phyloP scores from a whole-genome alignment of 2,329 filamentous ascomycete species.

The Cladosporium sp. region DNA sequence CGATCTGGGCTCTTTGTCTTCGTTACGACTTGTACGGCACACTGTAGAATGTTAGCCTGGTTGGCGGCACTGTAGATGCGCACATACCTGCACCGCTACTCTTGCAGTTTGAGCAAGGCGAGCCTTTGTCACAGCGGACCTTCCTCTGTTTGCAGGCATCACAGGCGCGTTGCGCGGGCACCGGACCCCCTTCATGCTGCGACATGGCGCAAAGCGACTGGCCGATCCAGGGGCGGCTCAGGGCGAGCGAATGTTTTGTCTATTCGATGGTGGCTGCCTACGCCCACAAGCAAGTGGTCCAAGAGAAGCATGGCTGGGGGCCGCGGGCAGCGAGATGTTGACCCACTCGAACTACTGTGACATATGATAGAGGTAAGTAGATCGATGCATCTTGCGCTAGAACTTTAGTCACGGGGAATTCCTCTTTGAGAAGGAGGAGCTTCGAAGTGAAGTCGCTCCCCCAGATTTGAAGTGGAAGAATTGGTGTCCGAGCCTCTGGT shows the following conservation, averaged over 20 bases:
- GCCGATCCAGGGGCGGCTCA: not conserved
- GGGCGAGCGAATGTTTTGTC: not conserved
- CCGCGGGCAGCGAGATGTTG: not conserved
- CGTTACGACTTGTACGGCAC: slow-evolving; percentile 12
- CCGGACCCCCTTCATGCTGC: not conserved
- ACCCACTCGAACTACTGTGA: too few species aligned
- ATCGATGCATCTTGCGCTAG: too few species aligned
- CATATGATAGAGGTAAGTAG: too few species aligned
- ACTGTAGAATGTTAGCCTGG: slow-evolving; percentile 3
- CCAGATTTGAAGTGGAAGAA: too few species aligned
- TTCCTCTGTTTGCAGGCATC: slow-evolving; percentile 15
- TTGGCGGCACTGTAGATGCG: not conserved
- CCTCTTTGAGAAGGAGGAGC: too few species aligned
- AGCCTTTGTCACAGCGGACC: slow-evolving; percentile 16
- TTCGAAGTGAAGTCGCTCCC: too few species aligned
- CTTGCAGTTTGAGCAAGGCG: slow-evolving; percentile 15
- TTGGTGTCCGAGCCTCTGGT: too few species aligned
- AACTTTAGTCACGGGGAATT: too few species aligned
- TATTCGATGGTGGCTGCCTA: slow-evolving; percentile 1
- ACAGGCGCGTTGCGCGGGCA: slow-evolving; percentile 6
- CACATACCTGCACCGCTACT: slow-evolving; percentile 13
- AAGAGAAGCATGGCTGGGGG: not conserved
- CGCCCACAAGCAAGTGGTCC: not conserved
- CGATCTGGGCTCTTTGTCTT: slow-evolving; percentile 13
- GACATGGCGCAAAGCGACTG: not conserved